Evolutionary conservation across 2,329 filamentous ascomycete genomes (phyloP).

Genomic region (Neopestalotiopsis sp.): DNA sequence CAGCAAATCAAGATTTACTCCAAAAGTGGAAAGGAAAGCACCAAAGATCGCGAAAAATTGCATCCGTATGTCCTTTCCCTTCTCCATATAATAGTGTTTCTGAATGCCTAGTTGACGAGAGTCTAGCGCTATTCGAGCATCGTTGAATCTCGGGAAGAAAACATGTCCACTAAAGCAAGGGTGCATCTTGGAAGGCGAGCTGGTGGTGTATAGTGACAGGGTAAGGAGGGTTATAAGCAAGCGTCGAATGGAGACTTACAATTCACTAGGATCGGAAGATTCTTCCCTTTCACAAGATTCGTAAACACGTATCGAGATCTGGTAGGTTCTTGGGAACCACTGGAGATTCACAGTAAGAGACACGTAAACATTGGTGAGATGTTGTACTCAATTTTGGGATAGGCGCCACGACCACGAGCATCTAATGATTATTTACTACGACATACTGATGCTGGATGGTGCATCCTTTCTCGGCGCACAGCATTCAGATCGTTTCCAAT

Average conservation of each 20-base stretch:
- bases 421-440: slow-evolving; percentile 67
- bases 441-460: slow-evolving; percentile 59
- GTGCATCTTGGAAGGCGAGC: slow-evolving; percentile 84
- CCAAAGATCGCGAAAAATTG: slow-evolving; percentile 67
- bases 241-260: background rate
- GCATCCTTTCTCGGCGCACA: slow-evolving; percentile 54
- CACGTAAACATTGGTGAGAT: background rate
- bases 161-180: slow-evolving; percentile 64
- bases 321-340: slow-evolving; percentile 71
- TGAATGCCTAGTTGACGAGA: background rate
- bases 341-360: slow-evolving; percentile 68
- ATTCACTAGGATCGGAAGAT: slow-evolving; percentile 58
- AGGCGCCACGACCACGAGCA: slow-evolving; percentile 57
- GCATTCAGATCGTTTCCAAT: slow-evolving; percentile 64
- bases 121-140: slow-evolving; percentile 62
- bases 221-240: slow-evolving; percentile 34
- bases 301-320: slow-evolving; percentile 78
- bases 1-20: slow-evolving; percentile 81
- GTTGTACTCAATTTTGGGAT: slow-evolving; percentile 24
- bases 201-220: slow-evolving; percentile 76
- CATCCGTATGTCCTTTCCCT: slow-evolving; percentile 49
- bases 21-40: slow-evolving; percentile 91
- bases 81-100: background rate
- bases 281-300: slow-evolving; percentile 79
- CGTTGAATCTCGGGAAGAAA: slow-evolving; percentile 64